Base-by-base conservation (phyloP, 2,329 filamentous ascomycete species). In the Pseudogymnoascus sp. region DNA sequence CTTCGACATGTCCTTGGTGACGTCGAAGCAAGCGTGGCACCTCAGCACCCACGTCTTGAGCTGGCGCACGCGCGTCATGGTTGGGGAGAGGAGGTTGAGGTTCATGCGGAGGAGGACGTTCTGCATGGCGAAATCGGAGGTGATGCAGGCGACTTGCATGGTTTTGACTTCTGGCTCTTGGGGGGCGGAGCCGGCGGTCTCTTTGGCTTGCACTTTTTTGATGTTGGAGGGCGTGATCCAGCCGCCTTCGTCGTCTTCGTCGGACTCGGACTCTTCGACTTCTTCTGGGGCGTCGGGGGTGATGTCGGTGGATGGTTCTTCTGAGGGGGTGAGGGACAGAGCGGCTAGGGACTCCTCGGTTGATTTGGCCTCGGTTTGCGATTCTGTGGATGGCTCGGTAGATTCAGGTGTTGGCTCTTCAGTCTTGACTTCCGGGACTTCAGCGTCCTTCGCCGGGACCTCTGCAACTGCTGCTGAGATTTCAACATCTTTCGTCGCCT, bases 141-240 rank as follows among this genome's bases (percentile, higher is more conserved):
- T 98, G 73, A 98, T 88, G 51, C 93, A 87, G n/a, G 92, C 93
- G 14, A 90, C 91, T 76, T 96, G 88, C 70, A 97, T 88, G 11
- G 85, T 85, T 67, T 84, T 84, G 37, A 84, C 81, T 63, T 85
- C 80, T 11, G 43, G 43, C 1, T 81, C 75, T 65, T 80, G 75
- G 60, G 81, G 77, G 43, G 81, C 77, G 19, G 79, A 75, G 1
- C 79, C 75, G 5, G 77, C 78, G 60, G 71, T 71, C 70, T 93
- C 87, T 73, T 86, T 84, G 65, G 84, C 85, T 78, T 95, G 89
- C 73, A 91, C 88, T 73, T 91, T 90, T 74, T 92, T 90, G 69
- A 99, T 83, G 77, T 98, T 99, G 43, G 88, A 88, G 0, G 93
- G 92, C 0, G 95, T 98, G 75, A 98, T 97, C 93, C 93, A 98